A percentile compares a stretch with the other conserved stretches of the same genome.
Conservation (phyloP, 1,139 yeast species). For the Candida sanyaensis region DNA sequence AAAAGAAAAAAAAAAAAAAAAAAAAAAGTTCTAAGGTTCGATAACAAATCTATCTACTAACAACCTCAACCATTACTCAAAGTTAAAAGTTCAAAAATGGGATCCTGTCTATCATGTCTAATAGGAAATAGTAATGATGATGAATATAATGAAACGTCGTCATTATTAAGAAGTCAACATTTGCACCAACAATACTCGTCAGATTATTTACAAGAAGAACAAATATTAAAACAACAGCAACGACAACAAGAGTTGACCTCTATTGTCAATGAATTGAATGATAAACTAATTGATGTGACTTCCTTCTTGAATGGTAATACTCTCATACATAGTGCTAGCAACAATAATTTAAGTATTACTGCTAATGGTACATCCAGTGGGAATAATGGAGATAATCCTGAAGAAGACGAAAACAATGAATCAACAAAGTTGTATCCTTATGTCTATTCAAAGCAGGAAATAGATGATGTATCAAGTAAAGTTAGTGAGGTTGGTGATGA, state of each 20-base stretch:
- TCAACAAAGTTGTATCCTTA: slow-evolving; percentile 18
- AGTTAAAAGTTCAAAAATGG: slow-evolving; percentile 29
- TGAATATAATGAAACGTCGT: slow-evolving; percentile 39
- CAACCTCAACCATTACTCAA: neutral
- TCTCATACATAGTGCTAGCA: slow-evolving; percentile 14
- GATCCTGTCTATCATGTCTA: slow-evolving; percentile 52
- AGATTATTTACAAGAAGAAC: slow-evolving; percentile 43
- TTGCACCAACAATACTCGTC: slow-evolving; percentile 26
- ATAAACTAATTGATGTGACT: slow-evolving; percentile 46
- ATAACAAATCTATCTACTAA: neutral
- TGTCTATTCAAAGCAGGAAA: slow-evolving; percentile 21
- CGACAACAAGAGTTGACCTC: slow-evolving; percentile 44
- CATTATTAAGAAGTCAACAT: slow-evolving; percentile 30
- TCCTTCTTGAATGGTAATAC: slow-evolving; percentile 30
- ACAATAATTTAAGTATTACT: slow-evolving; percentile 10
- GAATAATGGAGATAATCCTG: slow-evolving; percentile 3
- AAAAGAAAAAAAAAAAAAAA: neutral
- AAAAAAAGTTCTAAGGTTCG: neutral
- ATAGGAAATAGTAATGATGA: slow-evolving; percentile 37
- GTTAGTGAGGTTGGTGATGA: slow-evolving; percentile 20
- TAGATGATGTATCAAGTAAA: slow-evolving; percentile 22
- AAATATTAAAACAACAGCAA: slow-evolving; percentile 41
- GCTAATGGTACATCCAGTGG: slow-evolving; percentile 4
- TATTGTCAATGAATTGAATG: slow-evolving; percentile 46
- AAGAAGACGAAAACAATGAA: neutral